Percentiles rank a stretch among this genome's conserved stretches.
These are phyloP conservation scores for Kurtzmaniella natalensis DNA, from an alignment of 1,139 yeast species.

Conservation along the genomic window DNA sequence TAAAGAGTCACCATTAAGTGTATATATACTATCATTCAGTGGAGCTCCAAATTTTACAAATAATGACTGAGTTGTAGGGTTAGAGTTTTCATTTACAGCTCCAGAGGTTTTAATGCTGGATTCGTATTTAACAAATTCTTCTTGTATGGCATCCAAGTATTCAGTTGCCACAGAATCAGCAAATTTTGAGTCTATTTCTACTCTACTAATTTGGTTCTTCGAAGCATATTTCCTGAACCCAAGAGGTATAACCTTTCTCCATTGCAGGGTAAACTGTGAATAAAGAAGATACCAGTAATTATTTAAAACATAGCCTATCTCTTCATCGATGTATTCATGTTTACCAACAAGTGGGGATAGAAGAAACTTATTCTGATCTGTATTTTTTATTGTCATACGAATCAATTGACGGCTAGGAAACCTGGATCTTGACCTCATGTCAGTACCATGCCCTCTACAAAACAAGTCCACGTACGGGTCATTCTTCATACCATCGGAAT, in stretches of 20 bases:
- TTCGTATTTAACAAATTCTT: not conserved
- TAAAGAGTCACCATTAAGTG: no score
- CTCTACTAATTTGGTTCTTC: not conserved
- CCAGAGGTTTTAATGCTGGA: no score
- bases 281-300: conserved; percentile 4
- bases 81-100: no score
- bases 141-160: not conserved
- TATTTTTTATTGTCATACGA: conserved; percentile 14
- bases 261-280: not conserved
- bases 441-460: conserved; percentile 14
- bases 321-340: not conserved
- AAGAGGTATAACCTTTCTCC: conserved; percentile 5
- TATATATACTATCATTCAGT: no score
- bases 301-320: conserved; percentile 5
- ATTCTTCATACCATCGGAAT: conserved; percentile 10
- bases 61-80: no score
- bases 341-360: not conserved
- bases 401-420: conserved; percentile 23
- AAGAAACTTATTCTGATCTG: no score
- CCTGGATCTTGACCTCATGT: conserved; percentile 15
- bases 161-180: not conserved
- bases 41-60: no score
- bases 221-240: not conserved
- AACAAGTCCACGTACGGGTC: conserved; percentile 25
- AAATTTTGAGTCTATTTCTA: not conserved